Percentiles rank a stretch among this genome's conserved stretches.
Conservation (phyloP, 1,284 basidiomycete species). For the Cryptococcus jaspeensis region DNA sequence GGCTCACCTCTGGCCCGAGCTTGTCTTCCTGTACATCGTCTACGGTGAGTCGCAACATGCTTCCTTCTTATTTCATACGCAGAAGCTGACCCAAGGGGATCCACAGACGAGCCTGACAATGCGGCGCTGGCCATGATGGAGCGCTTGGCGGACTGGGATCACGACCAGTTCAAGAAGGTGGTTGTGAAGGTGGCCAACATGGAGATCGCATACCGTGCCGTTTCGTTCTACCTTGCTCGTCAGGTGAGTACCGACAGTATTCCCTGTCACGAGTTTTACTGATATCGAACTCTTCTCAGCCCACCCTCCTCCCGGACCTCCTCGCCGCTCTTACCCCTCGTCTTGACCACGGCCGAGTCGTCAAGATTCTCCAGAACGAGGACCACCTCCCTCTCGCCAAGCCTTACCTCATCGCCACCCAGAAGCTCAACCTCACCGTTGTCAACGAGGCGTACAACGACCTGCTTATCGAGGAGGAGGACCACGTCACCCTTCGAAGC, state of each 20-base stretch:
- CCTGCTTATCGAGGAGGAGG: slow-evolving; percentile 96
- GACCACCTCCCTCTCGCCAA: slow-evolving; percentile 93
- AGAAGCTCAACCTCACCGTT: slow-evolving; percentile 93
- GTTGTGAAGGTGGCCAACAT: slow-evolving; percentile 94
- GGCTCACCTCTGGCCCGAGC: slow-evolving; percentile 98
- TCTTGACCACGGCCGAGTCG: slow-evolving; percentile 91
- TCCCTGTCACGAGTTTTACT: not conserved
- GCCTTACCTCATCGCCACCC: slow-evolving; percentile 93
- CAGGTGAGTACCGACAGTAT: slow-evolving; percentile 19
- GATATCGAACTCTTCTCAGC: slow-evolving; percentile 75
- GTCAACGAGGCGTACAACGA: slow-evolving; percentile 98
- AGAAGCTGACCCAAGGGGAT: not conserved
- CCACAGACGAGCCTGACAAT: slow-evolving; percentile 48
- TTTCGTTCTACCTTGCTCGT: slow-evolving; percentile 43
- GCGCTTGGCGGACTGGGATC: slow-evolving; percentile 95
- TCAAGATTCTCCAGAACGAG: slow-evolving; percentile 80
- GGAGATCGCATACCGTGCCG: slow-evolving; percentile 72
- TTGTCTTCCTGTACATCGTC: slow-evolving; percentile 97
- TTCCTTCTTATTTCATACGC: not conserved
- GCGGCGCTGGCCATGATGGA: slow-evolving; percentile 82
- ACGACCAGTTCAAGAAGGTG: slow-evolving; percentile 98
- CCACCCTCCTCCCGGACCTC: slow-evolving; percentile 87
- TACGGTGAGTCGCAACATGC: slow-evolving; percentile 72
- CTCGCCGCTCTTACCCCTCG: slow-evolving; percentile 88
- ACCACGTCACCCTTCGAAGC: slow-evolving; percentile 93